Evolutionary conservation across 108 stramenopile species (phyloP).

Genomic region (Nitzschia sp.): DNA sequence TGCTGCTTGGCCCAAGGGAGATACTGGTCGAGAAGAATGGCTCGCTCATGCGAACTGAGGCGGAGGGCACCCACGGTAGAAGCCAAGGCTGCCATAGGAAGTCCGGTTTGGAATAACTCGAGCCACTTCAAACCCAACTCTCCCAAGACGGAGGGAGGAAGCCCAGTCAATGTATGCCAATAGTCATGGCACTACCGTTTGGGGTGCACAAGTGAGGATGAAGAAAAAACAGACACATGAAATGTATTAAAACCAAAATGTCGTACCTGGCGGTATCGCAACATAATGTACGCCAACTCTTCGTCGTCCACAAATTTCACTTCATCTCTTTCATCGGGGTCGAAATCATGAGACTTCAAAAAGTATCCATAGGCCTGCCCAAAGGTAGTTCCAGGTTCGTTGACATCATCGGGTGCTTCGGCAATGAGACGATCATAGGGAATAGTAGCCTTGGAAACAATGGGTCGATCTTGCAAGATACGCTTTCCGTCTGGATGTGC

Average conservation of each 20-base stretch:
- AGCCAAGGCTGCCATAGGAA: conserved; percentile 84
- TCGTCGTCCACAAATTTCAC: conserved; percentile 65
- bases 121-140: conserved; percentile 96
- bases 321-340: conserved; percentile 77
- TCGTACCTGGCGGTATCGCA: conserved; percentile 81
- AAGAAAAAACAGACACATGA: not conserved
- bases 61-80: conserved; percentile 62
- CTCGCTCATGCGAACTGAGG: conserved; percentile 38
- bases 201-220: not conserved
- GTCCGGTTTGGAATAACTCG: conserved; percentile 93
- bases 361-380: conserved; percentile 87
- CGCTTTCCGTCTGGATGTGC: conserved; percentile 46
- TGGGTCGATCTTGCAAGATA: conserved; percentile 69
- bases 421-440: conserved; percentile 42
- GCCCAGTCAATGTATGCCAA: conserved; percentile 89
- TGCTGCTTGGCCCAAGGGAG: conserved; percentile 77
- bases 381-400: conserved; percentile 55
- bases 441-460: conserved; percentile 62
- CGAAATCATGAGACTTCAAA: conserved; percentile 79
- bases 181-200: conserved; percentile 79
- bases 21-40: conserved; percentile 52
- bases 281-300: conserved; percentile 91
- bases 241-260: not conserved
- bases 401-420: conserved; percentile 32
- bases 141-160: conserved; percentile 93